Conservation (phyloP, 2,329 filamentous ascomycete species). For the Geosmithia putterillii region DNA sequence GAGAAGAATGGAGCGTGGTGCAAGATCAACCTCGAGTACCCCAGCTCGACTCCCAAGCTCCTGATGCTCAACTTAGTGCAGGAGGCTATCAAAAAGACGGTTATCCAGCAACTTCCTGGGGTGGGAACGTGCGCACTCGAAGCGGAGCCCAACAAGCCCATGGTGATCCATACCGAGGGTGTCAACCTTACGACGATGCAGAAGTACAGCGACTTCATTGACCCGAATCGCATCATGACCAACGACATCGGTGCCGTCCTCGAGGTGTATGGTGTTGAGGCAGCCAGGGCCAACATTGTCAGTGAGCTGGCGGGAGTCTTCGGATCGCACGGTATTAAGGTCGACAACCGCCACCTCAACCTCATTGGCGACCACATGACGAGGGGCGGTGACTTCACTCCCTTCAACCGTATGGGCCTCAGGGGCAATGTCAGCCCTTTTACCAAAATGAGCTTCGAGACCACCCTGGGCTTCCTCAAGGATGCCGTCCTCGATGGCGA, state of each 20-base stretch:
- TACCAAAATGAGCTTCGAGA: constrained; percentile 99
- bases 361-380: constrained; percentile 98
- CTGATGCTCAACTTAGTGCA: constrained; percentile 89
- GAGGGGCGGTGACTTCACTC: constrained; percentile 74
- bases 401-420: constrained; percentile 87
- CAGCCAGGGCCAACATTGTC: constrained; percentile 77
- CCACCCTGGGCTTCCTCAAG: constrained; percentile 83
- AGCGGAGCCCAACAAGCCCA: constrained; percentile 29
- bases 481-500: constrained; percentile 86
- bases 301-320: constrained; percentile 80
- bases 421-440: constrained; percentile 79
- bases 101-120: constrained; percentile 77
- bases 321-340: constrained; percentile 77
- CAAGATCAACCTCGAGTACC: constrained; percentile 73
- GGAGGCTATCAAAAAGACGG: constrained; percentile 60
- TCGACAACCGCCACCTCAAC: constrained; percentile 86
- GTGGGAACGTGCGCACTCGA: constrained; percentile 62
- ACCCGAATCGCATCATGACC: constrained; percentile 76
- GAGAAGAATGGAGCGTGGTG: constrained; percentile 62
- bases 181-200: constrained; percentile 89
- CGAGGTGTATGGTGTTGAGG: constrained; percentile 81
- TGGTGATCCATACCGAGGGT: constrained; percentile 66
- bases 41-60: constrained; percentile 71
- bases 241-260: constrained; percentile 89
- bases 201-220: constrained; percentile 71